Base-by-base conservation (phyloP, 2,329 filamentous ascomycete species). In the Verticillium isaacii region DNA sequence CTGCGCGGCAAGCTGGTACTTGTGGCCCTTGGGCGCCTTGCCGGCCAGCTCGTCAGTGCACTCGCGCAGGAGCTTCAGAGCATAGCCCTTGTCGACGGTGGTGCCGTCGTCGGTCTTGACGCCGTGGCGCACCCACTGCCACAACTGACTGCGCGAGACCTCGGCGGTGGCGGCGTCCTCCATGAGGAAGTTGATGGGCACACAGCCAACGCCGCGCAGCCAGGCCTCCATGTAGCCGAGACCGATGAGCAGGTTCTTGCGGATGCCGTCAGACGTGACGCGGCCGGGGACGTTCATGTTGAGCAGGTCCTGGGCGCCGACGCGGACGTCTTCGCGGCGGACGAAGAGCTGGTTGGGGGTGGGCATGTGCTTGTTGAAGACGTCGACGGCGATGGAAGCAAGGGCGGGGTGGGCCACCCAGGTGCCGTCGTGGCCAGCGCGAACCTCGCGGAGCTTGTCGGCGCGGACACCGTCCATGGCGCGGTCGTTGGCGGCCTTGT, bases 191-290 rank as follows among this genome's bases (percentile, higher is more conserved):
- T 98, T 97, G 80, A 98, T 97, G 57, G 95, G 95, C 60, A 98
- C 93, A 71, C 95, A 99, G 62, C 95, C 95, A 25, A 98, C 85
- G 37, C 94, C 95, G 65, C 93, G 90, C 64, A 98, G 83, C 95
- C 95, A 99, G 65, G 92, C 95, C 80, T 99, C 95, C 94, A 98
- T 99, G 80, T 99, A 99, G 59, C 91, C 90, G 6, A 99, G 86
- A 45, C 94, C 95, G 68, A 99, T 98, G 80, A 93, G 94, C 67
- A 99, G 83, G 82, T 98, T 99, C 88, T 97, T 97, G 73, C 91
- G 88, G 80, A 99, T 97, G 62, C 95, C 95, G 5, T 89, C 92
- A 77, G 98, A 94, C 69, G 94, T 97, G 74, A 99, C 85, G 74
- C 87, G 85, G 32, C 95, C 95, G 7, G 94, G 93, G 1, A 98